phyloP scores from a whole-genome alignment of 768 basidiomycete genomes.

The Podaxis sp. region DNA sequence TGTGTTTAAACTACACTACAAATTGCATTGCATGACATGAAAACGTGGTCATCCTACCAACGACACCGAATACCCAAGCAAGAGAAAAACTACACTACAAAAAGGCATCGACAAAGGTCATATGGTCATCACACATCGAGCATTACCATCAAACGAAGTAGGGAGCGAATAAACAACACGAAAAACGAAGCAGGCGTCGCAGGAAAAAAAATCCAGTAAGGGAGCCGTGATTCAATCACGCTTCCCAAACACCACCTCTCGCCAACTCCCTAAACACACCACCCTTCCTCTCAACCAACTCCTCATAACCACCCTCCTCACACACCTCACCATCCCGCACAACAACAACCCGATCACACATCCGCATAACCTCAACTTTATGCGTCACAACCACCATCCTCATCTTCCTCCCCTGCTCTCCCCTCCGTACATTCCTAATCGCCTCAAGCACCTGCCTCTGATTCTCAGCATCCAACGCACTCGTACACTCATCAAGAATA shows the following conservation, averaged over 20 bases:
- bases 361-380: conserved; percentile 83
- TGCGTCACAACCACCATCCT: conserved; percentile 95
- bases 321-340: conserved; percentile 71
- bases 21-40: not conserved
- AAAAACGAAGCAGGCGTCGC: not conserved
- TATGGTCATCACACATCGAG: not conserved
- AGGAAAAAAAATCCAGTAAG: not conserved
- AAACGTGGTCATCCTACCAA: not conserved
- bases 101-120: not conserved
- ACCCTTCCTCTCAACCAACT: conserved; percentile 51
- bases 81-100: not conserved
- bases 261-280: conserved; percentile 79
- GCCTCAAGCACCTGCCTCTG: conserved; percentile 80
- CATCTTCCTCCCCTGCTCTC: conserved; percentile 34
- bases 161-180: not conserved
- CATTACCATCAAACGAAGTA: not conserved
- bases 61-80: not conserved
- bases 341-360: conserved; percentile 88
- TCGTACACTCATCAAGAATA: conserved; percentile 94
- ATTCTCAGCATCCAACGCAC: conserved; percentile 82
- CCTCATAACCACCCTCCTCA: conserved; percentile 75
- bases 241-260: conserved; percentile 61
- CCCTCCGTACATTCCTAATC: conserved; percentile 30
- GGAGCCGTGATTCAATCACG: not conserved
- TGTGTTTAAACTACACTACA: not conserved